Conservation (phyloP, 805 yeast genomes). For the Lachancea cidri region DNA sequence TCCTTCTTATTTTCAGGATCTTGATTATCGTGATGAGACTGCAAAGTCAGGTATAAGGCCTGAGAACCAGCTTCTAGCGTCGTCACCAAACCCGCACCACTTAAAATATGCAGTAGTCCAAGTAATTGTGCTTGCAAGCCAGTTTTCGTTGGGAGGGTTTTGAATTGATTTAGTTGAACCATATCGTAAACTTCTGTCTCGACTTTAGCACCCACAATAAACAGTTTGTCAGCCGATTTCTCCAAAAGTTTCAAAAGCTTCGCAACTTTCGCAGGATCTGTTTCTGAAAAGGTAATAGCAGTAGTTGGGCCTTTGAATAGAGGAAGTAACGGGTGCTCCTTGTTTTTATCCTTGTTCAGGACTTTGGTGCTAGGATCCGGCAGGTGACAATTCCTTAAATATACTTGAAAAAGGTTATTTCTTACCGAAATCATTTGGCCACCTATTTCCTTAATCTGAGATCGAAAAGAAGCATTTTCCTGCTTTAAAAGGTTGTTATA, state of each 20-base stretch:
- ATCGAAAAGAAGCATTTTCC: conserved; percentile 62
- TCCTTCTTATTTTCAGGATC: conserved; percentile 20
- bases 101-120: conserved; percentile 74
- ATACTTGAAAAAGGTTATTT: conserved; percentile 66
- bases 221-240: conserved; percentile 62
- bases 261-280: conserved; percentile 66
- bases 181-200: conserved; percentile 54
- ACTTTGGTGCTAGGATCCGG: conserved; percentile 64
- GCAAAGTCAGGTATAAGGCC: conserved; percentile 67
- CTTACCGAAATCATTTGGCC: conserved; percentile 66
- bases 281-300: conserved; percentile 57
- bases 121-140: conserved; percentile 77
- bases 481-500: conserved; percentile 71
- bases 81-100: conserved; percentile 85
- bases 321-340: conserved; percentile 62
- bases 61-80: conserved; percentile 70
- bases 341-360: conserved; percentile 41
- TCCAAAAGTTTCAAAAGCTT: conserved; percentile 57
- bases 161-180: conserved; percentile 53
- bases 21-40: conserved; percentile 49
- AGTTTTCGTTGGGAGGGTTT: conserved; percentile 65
- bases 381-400: conserved; percentile 62
- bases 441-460: conserved; percentile 58
- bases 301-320: conserved; percentile 85
- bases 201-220: conserved; percentile 80